Evolutionary conservation across 305 asterid genomes (phyloP), one percentile per base, ranked within the genome.

Genomic region (Rubia peregrina): DNA sequence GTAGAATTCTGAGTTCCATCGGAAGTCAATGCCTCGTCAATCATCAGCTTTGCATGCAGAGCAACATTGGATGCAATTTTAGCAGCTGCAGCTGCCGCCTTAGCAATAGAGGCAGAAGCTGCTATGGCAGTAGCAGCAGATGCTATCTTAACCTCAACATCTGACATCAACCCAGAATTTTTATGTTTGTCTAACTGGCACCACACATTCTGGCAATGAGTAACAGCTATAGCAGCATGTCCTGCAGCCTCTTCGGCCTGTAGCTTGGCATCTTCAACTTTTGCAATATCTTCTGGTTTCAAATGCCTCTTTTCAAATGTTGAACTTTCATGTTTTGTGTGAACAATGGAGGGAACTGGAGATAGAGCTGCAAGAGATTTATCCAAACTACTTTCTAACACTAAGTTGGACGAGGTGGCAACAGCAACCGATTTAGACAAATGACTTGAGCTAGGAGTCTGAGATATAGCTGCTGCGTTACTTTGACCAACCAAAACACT

Each of bases 71-170:
- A 88, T 69, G 99, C 99, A 70, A 95, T 83, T 84, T 89, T 89
- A 68, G 99, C 99, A 77, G 98, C 97, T 41, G 96, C 97, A 22
- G 99, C 94, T 3, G 99, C 99, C 36, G 96, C 99, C 90, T 86
- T 95, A 24, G 99, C 99, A 77, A 95, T 98, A 81, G 92, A 82
- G 65, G 96, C 85, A 80, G 98, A 95, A 17, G 99, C 99, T 21
- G 99, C 95, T 70, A 95, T 80, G 61, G 90, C 88, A 77, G 74
- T 91, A 78, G 97, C 94, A 70, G 97, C 94, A 73, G 97, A 87
- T 33, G 95, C 89, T 80, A 95, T 74, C 81, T 85, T 88, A 74
- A 88, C 81, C 83, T 92, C 95, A 61, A 79, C 80, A 76, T 86
- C 97, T 38, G 84, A 73, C 64, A 80, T 68, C 90, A 95, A 68